Evolutionary conservation across 768 basidiomycete species (phyloP).

Genomic region (Lenzites betulinus): DNA sequence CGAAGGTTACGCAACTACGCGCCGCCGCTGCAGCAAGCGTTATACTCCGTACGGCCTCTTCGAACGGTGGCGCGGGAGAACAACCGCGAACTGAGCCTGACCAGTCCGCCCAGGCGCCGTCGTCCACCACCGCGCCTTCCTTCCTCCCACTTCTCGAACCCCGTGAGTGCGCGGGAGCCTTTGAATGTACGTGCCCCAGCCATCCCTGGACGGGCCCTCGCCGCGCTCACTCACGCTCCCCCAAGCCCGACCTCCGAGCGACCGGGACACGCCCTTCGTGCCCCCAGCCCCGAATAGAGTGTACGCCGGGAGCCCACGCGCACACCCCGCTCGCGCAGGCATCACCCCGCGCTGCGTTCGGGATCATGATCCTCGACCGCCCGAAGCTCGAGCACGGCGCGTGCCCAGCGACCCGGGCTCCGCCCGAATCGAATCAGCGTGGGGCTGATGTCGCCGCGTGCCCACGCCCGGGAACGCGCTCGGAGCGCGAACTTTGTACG

Average conservation of each 20-base stretch:
- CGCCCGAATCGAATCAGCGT: neutral
- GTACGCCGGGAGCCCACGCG: neutral
- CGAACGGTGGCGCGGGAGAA: neutral
- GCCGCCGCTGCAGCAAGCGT: neutral
- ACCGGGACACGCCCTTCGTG: neutral
- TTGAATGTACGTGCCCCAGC: too few species aligned
- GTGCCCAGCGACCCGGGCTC: neutral
- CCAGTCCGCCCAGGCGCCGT: neutral
- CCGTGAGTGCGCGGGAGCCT: neutral
- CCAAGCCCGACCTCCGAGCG: too few species aligned
- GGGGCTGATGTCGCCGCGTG: neutral
- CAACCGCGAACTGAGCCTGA: neutral
- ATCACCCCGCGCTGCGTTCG: neutral
- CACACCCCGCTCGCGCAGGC: neutral
- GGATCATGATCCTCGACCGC: conserved; percentile 12
- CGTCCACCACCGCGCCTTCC: neutral
- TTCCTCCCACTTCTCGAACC: neutral
- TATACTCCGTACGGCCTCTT: neutral
- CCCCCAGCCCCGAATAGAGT: neutral
- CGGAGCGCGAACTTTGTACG: neutral
- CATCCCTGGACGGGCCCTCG: neutral
- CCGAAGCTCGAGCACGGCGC: neutral
- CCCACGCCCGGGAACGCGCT: neutral
- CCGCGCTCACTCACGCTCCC: too few species aligned
- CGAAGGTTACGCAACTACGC: neutral